Conservation (phyloP, 306 rosid species). For the Rosa chinensis region DNA sequence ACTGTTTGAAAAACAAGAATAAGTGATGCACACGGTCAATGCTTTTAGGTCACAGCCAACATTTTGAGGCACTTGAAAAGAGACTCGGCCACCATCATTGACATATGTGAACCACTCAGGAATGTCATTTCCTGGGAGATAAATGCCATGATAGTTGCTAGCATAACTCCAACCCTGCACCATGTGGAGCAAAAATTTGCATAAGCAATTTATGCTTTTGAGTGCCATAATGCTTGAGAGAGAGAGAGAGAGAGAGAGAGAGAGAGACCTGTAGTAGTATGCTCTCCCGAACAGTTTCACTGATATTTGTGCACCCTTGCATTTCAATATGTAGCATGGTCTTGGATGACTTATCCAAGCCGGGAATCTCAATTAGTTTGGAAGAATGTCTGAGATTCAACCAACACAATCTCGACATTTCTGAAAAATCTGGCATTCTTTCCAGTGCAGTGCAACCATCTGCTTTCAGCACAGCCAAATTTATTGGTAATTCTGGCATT, state of each 20-base stretch:
- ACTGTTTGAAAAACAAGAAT: no score
- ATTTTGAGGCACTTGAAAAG: no score
- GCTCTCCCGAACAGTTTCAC: constrained; percentile 1
- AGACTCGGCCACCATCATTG: no score
- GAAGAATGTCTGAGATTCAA: constrained; percentile 20
- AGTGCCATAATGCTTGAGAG: no score
- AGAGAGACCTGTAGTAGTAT: constrained; percentile 26
- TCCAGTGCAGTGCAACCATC: constrained; percentile 11
- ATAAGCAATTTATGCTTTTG: no score
- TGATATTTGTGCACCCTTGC: constrained; percentile 25
- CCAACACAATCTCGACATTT: not conserved
- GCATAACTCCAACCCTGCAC: no score
- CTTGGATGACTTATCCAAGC: constrained; percentile 5
- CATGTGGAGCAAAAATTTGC: no score
- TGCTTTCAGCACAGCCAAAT: not conserved
- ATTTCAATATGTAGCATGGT: not conserved
- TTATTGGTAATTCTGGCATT: constrained; percentile 17
- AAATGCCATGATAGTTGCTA: no score
- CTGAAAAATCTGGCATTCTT: constrained; percentile 20
- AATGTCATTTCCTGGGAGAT: no score
- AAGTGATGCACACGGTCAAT: no score
- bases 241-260: not conserved
- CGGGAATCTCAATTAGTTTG: constrained; percentile 20
- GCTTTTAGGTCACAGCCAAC: no score
- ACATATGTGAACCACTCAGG: no score